Evolutionary conservation across 2,329 filamentous ascomycete genomes (phyloP), one percentile per base, ranked within the genome.

Genomic region (Sphaerulina vaccinii): DNA sequence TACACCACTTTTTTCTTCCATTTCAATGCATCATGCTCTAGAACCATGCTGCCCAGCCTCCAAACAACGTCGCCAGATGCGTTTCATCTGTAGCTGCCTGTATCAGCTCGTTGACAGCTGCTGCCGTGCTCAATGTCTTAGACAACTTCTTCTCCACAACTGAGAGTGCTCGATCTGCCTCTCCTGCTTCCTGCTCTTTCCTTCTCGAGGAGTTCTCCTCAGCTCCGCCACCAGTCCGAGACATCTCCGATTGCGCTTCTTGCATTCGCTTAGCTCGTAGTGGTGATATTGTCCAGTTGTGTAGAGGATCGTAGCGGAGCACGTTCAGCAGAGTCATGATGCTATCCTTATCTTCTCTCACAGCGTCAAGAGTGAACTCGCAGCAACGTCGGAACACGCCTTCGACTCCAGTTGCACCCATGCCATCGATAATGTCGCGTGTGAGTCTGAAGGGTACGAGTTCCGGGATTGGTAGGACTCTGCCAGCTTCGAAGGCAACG

Each of bases 271-370:
- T 84, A 50, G 84, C 79, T 42, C 83, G 79, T 13, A 85, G 69
- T 0, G 83, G 82, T 9, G 88, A 93, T 50, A 96, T 85, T 29
- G 89, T 92, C 93, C 93, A 99, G 55, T 85, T 93, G 70, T 97
- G 95, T 55, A 99, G 75, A 1, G 93, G 95, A 76, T 99, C 93
- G 71, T 96, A 97, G n/a, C 95, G 87, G 53, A 99, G 76, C 18
- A 99, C 95, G 66, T 99, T 95, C 16, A 99, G 82, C 47, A 99
- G 90, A 0, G 93, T 97, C 91, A 96, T 97, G 73, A 99, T 99
- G 38, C 87, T 91, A 68, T 96, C 95, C 10, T 88, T 88, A 69
- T 99, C 93, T 63, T 95, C 88, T n/a, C 93, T 85, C 29, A 99
- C 76, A 1, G 95, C 91, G 56, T 96, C 90, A 24, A 99, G 82